Evolutionary conservation across 2,329 filamentous ascomycete species (phyloP).

Genomic region (Coniosporium uncinatum): DNA sequence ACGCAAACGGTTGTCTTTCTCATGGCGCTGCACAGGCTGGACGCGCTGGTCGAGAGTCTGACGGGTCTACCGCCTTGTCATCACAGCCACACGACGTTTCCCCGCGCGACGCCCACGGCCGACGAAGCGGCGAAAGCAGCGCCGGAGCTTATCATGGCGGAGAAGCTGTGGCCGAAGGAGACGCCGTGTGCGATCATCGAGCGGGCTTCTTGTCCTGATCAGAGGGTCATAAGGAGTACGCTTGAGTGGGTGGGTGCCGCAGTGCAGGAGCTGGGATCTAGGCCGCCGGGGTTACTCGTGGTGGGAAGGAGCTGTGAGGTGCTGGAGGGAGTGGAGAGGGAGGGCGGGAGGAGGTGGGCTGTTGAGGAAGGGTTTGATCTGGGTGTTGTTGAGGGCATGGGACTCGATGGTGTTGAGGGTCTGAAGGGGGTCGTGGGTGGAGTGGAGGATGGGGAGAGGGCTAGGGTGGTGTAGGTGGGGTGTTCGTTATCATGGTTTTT

Average conservation of each 20-base stretch:
- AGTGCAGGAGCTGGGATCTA: constrained; percentile 82
- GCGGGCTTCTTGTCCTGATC: constrained; percentile 88
- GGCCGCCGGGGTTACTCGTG: constrained; percentile 85
- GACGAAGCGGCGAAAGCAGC: not conserved
- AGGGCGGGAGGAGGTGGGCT: constrained; percentile 61
- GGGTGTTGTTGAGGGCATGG: not conserved
- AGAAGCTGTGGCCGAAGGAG: constrained; percentile 55
- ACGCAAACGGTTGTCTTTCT: constrained; percentile 87
- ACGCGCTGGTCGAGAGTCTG: constrained; percentile 66
- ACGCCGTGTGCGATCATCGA: constrained; percentile 93
- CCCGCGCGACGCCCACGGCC: not conserved
- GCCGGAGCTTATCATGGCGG: not conserved
- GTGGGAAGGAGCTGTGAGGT: constrained; percentile 82
- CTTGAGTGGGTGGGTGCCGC: constrained; percentile 74
- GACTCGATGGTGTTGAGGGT: too few relatives aligned
- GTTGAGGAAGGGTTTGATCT: constrained; percentile 78
- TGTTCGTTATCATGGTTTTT: too few relatives aligned
- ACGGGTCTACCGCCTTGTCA: constrained; percentile 39
- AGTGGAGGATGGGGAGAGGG: too few relatives aligned
- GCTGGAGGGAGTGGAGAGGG: constrained; percentile 42
- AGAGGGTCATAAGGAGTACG: constrained; percentile 87
- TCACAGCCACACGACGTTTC: too few relatives aligned
- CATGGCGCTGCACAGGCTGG: constrained; percentile 89
- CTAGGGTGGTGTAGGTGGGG: too few relatives aligned
- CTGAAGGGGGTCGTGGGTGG: too few relatives aligned